These are phyloP conservation scores for Candida albicans DNA, from an alignment of 1,139 yeast genomes.

Conservation along the genomic window DNA sequence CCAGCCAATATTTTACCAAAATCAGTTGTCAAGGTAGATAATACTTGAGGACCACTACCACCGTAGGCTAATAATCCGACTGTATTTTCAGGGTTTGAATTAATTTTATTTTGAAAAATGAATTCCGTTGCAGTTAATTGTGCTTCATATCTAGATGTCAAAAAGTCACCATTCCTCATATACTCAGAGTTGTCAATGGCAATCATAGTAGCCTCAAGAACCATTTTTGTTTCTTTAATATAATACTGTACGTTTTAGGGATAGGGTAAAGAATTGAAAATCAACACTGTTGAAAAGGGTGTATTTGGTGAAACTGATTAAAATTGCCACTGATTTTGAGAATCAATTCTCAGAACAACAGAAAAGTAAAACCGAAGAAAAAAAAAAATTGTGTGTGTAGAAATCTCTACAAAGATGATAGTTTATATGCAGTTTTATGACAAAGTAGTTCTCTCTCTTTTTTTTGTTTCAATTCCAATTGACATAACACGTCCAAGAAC, in stretches of 20 bases:
- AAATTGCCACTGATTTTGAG: background rate
- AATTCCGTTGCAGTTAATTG: slow-evolving; percentile 91
- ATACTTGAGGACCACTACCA: slow-evolving; percentile 81
- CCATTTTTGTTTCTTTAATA: slow-evolving; percentile 71
- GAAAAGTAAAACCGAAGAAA: too few species aligned
- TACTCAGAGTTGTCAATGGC: slow-evolving; percentile 94
- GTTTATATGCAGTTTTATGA: too few species aligned
- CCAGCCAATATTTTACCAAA: slow-evolving; percentile 89
- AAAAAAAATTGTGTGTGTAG: background rate
- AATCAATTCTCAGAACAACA: too few species aligned
- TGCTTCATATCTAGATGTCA: slow-evolving; percentile 88
- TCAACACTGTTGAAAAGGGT: background rate
- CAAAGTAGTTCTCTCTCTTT: background rate
- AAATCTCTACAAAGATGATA: too few species aligned
- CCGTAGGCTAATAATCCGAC: slow-evolving; percentile 90
- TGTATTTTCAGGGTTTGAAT: slow-evolving; percentile 89
- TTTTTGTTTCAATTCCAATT: background rate
- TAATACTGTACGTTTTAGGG: background rate
- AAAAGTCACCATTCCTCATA: slow-evolving; percentile 93
- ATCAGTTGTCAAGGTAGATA: slow-evolving; percentile 85
- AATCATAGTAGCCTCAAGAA: slow-evolving; percentile 93
- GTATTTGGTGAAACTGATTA: too few species aligned
- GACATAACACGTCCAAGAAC: too few species aligned
- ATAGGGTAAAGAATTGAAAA: background rate
- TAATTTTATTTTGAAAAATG: slow-evolving; percentile 82